Evolutionary conservation across 345 rosid species (phyloP).

Genomic region (Stellera chamaejasme): DNA sequence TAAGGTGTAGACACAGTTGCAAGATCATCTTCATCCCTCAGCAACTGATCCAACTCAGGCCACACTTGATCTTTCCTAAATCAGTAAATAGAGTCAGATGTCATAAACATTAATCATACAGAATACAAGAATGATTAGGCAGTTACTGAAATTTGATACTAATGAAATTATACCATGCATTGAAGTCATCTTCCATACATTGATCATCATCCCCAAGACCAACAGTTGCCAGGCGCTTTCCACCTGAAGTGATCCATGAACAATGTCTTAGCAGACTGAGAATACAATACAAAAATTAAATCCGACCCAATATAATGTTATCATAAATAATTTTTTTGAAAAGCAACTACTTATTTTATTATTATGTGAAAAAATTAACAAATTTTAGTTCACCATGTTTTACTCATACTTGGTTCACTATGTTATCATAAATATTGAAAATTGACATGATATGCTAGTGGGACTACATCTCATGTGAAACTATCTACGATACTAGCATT

Average conservation of each 20-base stretch:
- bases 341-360: too few relatives aligned
- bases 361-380: too few relatives aligned
- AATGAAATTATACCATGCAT: conserved; percentile 42
- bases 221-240: conserved; percentile 52
- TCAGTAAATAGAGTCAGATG: conserved; percentile 4
- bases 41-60: conserved; percentile 80
- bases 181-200: conserved; percentile 94
- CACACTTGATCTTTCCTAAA: conserved; percentile 72
- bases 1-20: conserved; percentile 67
- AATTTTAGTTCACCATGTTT: too few relatives aligned
- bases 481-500: too few relatives aligned
- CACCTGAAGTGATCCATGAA: conserved; percentile 33
- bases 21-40: conserved; percentile 72
- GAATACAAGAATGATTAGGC: conserved; percentile 1
- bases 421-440: too few relatives aligned
- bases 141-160: too few relatives aligned
- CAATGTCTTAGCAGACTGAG: background rate
- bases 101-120: background rate
- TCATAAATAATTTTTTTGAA: too few relatives aligned
- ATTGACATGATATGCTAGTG: too few relatives aligned
- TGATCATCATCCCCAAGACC: conserved; percentile 99
- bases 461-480: too few relatives aligned
- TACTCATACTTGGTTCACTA: too few relatives aligned
- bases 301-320: too few relatives aligned
- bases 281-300: too few relatives aligned